These are phyloP conservation scores for Adiantum capillusveneris DNA, from an alignment of 75 land plant species.

Conservation along the genomic window DNA sequence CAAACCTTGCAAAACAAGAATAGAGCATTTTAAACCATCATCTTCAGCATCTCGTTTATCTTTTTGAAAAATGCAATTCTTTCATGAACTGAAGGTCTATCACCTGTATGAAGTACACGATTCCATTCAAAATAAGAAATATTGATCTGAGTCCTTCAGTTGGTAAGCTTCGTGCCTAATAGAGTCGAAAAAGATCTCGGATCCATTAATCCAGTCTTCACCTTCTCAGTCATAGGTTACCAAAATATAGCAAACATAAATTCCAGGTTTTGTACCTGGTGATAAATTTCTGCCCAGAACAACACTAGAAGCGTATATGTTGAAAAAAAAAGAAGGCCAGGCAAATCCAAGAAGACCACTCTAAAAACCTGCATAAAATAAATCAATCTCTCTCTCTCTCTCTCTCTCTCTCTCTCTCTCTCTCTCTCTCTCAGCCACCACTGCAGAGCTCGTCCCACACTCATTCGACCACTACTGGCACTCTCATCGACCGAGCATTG, in stretches of 20 bases:
- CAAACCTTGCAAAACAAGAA: not conserved
- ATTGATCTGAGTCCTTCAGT: slow-evolving; percentile 74
- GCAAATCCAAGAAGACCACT: slow-evolving; percentile 62
- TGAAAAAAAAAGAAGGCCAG: slow-evolving; percentile 83
- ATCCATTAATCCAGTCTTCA: not conserved
- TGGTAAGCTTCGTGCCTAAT: slow-evolving; percentile 81
- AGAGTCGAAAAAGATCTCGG: not conserved
- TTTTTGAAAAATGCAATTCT: too few species aligned
- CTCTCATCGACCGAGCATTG: too few species aligned
- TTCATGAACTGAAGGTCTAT: too few species aligned
- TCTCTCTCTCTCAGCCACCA: too few species aligned
- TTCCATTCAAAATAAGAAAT: slow-evolving; percentile 48
- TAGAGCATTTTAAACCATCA: too few species aligned
- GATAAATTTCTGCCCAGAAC: slow-evolving; percentile 98
- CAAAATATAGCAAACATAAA: too few species aligned
- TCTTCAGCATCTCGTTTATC: too few species aligned
- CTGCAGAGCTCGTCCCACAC: too few species aligned
- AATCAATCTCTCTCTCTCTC: not conserved
- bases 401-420: too few species aligned
- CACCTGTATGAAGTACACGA: slow-evolving; percentile 62
- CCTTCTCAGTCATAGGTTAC: too few species aligned
- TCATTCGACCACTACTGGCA: too few species aligned
- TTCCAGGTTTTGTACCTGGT: too few species aligned
- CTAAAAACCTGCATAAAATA: slow-evolving; percentile 42
- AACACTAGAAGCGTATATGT: slow-evolving; percentile 92